A percentile compares a stretch with the other conserved stretches of the same genome.
These are phyloP conservation scores for Wickerhamomyces ciferrii DNA, from an alignment of 805 yeast species.

Conservation along the genomic window DNA sequence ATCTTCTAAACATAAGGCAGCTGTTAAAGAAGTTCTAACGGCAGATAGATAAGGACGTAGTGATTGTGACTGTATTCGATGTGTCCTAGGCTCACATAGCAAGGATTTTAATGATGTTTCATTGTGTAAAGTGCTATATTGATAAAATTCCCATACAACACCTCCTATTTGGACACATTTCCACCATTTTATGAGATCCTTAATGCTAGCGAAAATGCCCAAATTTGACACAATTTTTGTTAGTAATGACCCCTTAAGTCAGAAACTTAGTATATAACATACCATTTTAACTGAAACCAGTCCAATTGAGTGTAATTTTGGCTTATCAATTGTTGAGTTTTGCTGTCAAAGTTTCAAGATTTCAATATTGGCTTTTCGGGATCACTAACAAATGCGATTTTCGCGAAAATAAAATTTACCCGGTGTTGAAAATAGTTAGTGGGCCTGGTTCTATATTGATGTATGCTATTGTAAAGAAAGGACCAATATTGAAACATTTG, in stretches of 20 bases:
- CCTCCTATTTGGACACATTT: conserved; percentile 1
- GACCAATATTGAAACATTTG: too few species aligned
- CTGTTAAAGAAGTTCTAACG: conserved; percentile 88
- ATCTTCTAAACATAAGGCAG: conserved; percentile 88
- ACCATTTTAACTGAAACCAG: background rate
- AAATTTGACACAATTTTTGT: background rate
- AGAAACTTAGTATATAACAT: background rate
- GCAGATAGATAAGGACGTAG: conserved; percentile 92
- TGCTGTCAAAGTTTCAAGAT: background rate
- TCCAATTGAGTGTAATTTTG: background rate
- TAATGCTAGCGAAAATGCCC: background rate
- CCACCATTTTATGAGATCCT: background rate
- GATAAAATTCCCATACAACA: too few species aligned
- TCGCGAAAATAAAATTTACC: background rate
- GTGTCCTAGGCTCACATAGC: background rate
- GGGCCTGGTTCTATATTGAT: too few species aligned
- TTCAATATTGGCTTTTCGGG: background rate
- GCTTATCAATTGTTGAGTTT: background rate
- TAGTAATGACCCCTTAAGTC: too few species aligned
- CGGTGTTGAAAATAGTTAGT: background rate
- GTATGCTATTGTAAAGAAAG: too few species aligned
- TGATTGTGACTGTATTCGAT: conserved; percentile 77
- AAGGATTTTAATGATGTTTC: too few species aligned
- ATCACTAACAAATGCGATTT: background rate
- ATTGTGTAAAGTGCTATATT: background rate